Percentiles rank a stretch among this genome's conserved stretches.
These are phyloP conservation scores for Leccinum subgranulosum DNA, from an alignment of 768 basidiomycete genomes.

Conservation along the genomic window DNA sequence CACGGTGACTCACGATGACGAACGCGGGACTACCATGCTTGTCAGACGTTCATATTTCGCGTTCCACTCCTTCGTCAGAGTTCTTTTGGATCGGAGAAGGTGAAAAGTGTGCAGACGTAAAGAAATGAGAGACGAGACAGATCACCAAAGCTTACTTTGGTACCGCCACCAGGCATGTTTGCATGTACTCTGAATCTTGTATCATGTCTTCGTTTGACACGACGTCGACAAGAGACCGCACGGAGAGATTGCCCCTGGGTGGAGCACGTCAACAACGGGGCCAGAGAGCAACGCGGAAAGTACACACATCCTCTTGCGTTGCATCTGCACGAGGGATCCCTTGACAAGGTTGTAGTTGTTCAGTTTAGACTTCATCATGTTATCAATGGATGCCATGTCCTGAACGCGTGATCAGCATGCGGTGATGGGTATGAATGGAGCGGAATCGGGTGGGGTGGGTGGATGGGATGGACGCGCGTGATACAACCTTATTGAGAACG, in stretches of 20 bases:
- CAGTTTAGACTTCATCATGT: slow-evolving; percentile 87
- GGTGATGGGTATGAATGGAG: slow-evolving; percentile 17
- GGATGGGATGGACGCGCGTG: slow-evolving; percentile 10
- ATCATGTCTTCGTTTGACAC: slow-evolving; percentile 81
- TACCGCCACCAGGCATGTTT: slow-evolving; percentile 89
- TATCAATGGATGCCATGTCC: slow-evolving; percentile 96
- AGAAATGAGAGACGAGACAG: not conserved
- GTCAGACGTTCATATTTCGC: slow-evolving; percentile 84
- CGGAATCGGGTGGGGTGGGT: slow-evolving; percentile 6
- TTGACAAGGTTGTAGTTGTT: slow-evolving; percentile 93
- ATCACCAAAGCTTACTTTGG: slow-evolving; percentile 65
- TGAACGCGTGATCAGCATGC: slow-evolving; percentile 25
- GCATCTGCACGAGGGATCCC: slow-evolving; percentile 86
- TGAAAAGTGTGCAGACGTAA: slow-evolving; percentile 10
- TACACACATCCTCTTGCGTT: slow-evolving; percentile 87
- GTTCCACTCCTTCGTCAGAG: slow-evolving; percentile 84
- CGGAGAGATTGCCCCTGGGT: slow-evolving; percentile 88
- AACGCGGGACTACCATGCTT: slow-evolving; percentile 90
- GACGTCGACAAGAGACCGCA: slow-evolving; percentile 80
- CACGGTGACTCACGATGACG: slow-evolving; percentile 61
- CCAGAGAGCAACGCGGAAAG: not conserved
- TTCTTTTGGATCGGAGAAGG: slow-evolving; percentile 43
- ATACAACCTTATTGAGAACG: slow-evolving; percentile 71
- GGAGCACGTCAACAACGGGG: slow-evolving; percentile 4
- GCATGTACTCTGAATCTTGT: slow-evolving; percentile 88